Conservation (phyloP, 176 grass and related monocot species). For the Oryza longistaminata region DNA sequence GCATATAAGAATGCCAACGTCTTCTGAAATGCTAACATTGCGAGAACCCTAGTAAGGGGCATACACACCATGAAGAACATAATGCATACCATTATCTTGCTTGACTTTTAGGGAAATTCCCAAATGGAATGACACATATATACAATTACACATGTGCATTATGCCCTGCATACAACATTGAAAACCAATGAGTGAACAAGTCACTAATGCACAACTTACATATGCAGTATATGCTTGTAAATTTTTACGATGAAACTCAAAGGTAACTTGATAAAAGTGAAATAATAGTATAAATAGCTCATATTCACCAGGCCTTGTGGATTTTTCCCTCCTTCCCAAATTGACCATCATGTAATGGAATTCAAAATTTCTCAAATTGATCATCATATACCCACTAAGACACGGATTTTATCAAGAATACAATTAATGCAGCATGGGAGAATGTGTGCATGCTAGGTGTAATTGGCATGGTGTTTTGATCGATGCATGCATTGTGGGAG, state of each 20-base stretch:
- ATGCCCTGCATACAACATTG: background rate
- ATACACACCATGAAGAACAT: background rate
- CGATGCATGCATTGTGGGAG: no score
- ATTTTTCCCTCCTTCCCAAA: background rate
- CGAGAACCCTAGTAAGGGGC: background rate
- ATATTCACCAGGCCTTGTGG: background rate
- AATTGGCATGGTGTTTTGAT: no score
- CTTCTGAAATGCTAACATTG: background rate
- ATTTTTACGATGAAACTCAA: background rate
- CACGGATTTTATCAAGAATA: no score
- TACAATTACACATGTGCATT: constrained; percentile 1
- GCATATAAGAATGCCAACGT: background rate
- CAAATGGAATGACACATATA: background rate
- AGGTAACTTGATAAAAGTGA: background rate
- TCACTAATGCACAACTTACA: background rate
- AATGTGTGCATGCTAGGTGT: no score
- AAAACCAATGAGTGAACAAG: constrained; percentile 4
- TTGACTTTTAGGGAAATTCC: background rate
- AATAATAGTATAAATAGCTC: constrained; percentile 2
- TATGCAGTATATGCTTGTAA: constrained; percentile 5
- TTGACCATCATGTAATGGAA: no score
- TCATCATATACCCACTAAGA: no score
- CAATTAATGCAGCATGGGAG: no score
- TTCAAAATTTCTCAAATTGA: no score
- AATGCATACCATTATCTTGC: background rate